Base-by-base conservation (phyloP, 768 basidiomycete species). In the Boletus insuetus region DNA sequence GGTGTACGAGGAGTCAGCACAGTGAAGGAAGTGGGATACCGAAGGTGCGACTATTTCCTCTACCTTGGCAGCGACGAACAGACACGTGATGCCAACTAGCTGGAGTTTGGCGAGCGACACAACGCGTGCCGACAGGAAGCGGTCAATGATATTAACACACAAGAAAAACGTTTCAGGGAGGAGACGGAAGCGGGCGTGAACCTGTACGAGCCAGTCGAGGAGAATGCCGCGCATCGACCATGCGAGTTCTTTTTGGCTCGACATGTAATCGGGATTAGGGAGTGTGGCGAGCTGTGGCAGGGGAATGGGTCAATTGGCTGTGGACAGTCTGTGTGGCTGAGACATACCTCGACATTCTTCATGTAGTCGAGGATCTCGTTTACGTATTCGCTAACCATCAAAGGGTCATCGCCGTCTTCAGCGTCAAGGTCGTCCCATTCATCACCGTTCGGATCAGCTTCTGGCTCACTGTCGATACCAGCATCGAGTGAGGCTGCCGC, bases 321-420 rank as follows among this genome's bases (percentile, higher is more conserved):
- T 4, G 6, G 6, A n/a, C 0, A 6, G 14, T 22, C 4, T 16
- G 22, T 3, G 17, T 37, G 22, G 26, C 20, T 39, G 46, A 31
- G 13, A 37, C 78, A 45, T 66, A 94, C 94, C 83, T 98, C 94
- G 55, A 86, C 77, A 57, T 82, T 74, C 68, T 87, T 90, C 75
- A 98, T 81, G 74, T 99, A 98, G 53, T 88, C 77, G 75, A 94
- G 95, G 58, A 98, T 94, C 55, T 98, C 97, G 24, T 78, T 78
- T 48, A 97, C 95, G 66, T 99, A 99, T 73, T 98, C 93, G 74
- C 87, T 89, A 60, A 97, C 95, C 95, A 98, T 98, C 56, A 92
- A 78, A 14, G 96, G 97, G 66, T 99, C 96, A 47, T 94, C 93
- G 50, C 77, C 83, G 68, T 98, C 95, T 20, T 95, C 94, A 1